Conservation (phyloP, 306 rosid species). For the Rosa chinensis region DNA sequence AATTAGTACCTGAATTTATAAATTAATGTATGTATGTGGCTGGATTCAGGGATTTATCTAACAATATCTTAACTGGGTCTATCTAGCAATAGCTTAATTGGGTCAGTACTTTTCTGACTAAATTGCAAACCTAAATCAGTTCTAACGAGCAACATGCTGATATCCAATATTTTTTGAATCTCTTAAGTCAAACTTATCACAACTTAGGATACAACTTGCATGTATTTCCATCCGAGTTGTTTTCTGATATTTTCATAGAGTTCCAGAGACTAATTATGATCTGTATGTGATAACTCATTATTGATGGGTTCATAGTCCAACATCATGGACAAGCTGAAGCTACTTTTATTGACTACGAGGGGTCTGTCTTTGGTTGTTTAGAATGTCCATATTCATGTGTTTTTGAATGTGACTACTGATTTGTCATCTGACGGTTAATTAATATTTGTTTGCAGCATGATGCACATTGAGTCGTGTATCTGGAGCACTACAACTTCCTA, state of each 20-base stretch:
- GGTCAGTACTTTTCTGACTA: too few species aligned
- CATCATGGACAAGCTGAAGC: not conserved
- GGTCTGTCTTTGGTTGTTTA: not conserved
- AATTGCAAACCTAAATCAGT: not conserved
- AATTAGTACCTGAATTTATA: too few species aligned
- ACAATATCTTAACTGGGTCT: too few species aligned
- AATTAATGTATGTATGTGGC: too few species aligned
- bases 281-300: not conserved
- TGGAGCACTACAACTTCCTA: too few species aligned
- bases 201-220: not conserved
- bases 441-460: constrained; percentile 54
- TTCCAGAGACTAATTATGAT: too few species aligned
- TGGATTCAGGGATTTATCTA: too few species aligned
- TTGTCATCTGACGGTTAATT: constrained; percentile 25
- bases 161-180: too few species aligned
- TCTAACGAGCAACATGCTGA: not conserved
- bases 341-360: not conserved
- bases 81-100: too few species aligned
- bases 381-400: not conserved
- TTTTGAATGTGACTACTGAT: not conserved
- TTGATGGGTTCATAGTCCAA: not conserved
- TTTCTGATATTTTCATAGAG: too few species aligned
- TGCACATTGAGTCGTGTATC: not conserved
- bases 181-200: not conserved
- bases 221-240: not conserved